phyloP scores from a whole-genome alignment of 2,329 filamentous ascomycete genomes.

The Cladosporium oxysporum region DNA sequence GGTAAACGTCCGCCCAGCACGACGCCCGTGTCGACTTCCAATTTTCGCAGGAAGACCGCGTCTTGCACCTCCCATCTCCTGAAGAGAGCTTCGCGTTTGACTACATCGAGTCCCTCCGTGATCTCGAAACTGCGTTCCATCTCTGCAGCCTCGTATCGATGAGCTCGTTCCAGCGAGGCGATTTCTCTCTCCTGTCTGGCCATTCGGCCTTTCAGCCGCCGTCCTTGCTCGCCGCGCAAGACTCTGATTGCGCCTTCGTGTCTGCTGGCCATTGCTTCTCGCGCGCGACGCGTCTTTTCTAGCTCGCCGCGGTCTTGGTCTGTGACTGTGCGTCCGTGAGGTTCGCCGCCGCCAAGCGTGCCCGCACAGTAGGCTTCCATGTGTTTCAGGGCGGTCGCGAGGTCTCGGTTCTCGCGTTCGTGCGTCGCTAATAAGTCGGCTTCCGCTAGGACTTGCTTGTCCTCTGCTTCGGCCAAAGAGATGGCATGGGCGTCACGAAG shows the following conservation, averaged over 20 bases:
- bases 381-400: slow-evolving; percentile 48
- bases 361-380: slow-evolving; percentile 52
- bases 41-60: slow-evolving; percentile 14
- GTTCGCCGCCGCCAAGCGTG: slow-evolving; percentile 33
- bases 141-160: slow-evolving; percentile 38
- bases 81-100: slow-evolving; percentile 36
- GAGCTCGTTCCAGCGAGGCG: slow-evolving; percentile 37
- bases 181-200: slow-evolving; percentile 45
- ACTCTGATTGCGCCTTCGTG: slow-evolving; percentile 51
- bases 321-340: slow-evolving; percentile 42
- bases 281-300: slow-evolving; percentile 41
- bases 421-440: slow-evolving; percentile 46
- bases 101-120: slow-evolving; percentile 33
- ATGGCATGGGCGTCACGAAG: slow-evolving; percentile 39
- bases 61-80: slow-evolving; percentile 37
- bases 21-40: slow-evolving; percentile 3
- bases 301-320: slow-evolving; percentile 48
- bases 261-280: slow-evolving; percentile 44
- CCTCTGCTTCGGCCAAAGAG: slow-evolving; percentile 46
- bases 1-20: slow-evolving; percentile 9
- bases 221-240: slow-evolving; percentile 47
- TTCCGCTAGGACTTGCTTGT: slow-evolving; percentile 47
- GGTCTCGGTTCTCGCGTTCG: slow-evolving; percentile 44
- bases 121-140: slow-evolving; percentile 35
- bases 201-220: slow-evolving; percentile 39